Base-by-base conservation (phyloP, 1,139 yeast species). In the Diutina neorugosa region DNA sequence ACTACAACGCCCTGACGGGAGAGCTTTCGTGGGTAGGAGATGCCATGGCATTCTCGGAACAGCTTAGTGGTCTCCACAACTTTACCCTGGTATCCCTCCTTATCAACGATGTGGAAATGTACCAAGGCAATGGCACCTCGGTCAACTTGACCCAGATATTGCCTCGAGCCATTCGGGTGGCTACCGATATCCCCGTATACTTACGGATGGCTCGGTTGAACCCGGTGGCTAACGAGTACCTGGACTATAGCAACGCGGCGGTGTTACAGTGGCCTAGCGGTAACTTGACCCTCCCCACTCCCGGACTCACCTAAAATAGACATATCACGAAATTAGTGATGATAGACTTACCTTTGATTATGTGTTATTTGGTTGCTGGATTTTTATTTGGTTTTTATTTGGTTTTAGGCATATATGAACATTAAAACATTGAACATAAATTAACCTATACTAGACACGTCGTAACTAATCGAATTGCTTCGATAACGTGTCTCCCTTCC, bases 71-170 rank as follows among this genome's bases (percentile, higher is more conserved):
- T 12, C 18, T 40, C 23, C 51, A 51, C 8, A 56, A 56, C 40
- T 63, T 62, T 62, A 65, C 74, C 46, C 82, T 84, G 0, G 76
- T 76, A 54, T 84, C 96, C 1, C 64, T 89, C 48, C 65, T 89
- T 52, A 69, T 90, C 44, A 87, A 90, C 61, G 96, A 90, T 61
- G 70, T 89, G n/a, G 96, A 89, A 64, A 69, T 82, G 44, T 86
- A 76, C 61, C 78, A 83, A 3, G 96, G 88, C 0, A 61, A 61
- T 3, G 62, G 66, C 5, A 62, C 70, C n/a, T 62, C 69, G 1
- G 60, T 82, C 4, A 71, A 77, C 58, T 58, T 83, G 40, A 69
- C 65, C 11, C 58, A 63, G 4, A 55, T 83, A 27, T 60, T 79
- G n/a, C 53, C 54, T 34, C 53, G 55, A 9, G 51, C 59, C 20